A percentile compares a stretch with the other conserved stretches of the same genome.
These are phyloP conservation scores for Solanum ossicruentum DNA, from an alignment of 257 asterid species.

Conservation along the genomic window DNA sequence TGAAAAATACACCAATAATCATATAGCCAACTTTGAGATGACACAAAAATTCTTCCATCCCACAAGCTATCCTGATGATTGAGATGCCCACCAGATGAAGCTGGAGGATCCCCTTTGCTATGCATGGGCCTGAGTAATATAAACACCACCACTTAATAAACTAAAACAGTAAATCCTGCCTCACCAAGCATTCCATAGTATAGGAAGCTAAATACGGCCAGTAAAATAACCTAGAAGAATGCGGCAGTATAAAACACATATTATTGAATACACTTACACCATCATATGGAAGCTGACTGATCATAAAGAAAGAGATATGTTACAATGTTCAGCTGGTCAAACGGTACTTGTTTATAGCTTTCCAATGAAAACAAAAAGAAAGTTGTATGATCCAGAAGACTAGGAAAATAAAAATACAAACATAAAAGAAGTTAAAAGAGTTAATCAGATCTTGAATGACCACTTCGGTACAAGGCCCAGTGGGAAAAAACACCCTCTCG, in stretches of 20 bases:
- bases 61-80: slow-evolving; percentile 15
- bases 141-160: slow-evolving; percentile 19
- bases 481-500: not conserved
- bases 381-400: not conserved
- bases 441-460: not conserved
- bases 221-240: not conserved
- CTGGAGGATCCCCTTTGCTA: slow-evolving; percentile 33
- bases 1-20: not conserved
- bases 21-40: slow-evolving; percentile 6
- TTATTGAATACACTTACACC: not conserved
- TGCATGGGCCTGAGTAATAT: slow-evolving; percentile 33
- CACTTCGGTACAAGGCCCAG: not conserved
- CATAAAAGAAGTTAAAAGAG: not conserved
- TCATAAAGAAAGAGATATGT: not conserved
- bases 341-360: not conserved
- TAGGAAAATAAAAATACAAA: not conserved
- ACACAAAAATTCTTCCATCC: slow-evolving; percentile 22
- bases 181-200: slow-evolving; percentile 8
- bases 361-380: not conserved
- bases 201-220: not conserved
- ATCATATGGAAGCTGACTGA: not conserved
- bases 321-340: not conserved
- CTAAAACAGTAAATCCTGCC: slow-evolving; percentile 1
- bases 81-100: slow-evolving; percentile 34
- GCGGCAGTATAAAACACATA: not conserved